Evolutionary conservation across 2,329 filamentous ascomycete species (phyloP).

Genomic region (Simplicillium aogashimaense): DNA sequence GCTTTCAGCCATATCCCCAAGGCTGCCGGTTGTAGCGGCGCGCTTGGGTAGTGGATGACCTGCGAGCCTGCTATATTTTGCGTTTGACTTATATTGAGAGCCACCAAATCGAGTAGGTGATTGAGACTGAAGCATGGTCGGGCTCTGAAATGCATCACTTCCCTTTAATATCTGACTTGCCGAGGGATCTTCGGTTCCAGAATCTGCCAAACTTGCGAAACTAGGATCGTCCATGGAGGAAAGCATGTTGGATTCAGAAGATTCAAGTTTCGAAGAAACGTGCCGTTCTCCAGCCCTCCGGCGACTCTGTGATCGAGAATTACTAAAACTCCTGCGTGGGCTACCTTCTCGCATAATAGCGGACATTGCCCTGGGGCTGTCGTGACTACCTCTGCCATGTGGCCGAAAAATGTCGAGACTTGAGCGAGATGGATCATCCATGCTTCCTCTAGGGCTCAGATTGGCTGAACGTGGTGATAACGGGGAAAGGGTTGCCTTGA

Average conservation of each 20-base stretch:
- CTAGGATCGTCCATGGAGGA: conserved; percentile 61
- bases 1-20: conserved; percentile 2
- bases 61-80: too few relatives aligned
- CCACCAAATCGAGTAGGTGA: too few relatives aligned
- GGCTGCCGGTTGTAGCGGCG: conserved; percentile 4
- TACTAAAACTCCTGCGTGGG: conserved; percentile 54
- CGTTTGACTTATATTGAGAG: too few relatives aligned
- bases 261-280: conserved; percentile 42
- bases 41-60: too few relatives aligned
- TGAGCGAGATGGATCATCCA: conserved; percentile 34
- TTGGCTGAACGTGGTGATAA: conserved; percentile 33
- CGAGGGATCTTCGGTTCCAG: conserved; percentile 67
- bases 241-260: conserved; percentile 67
- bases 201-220: conserved; percentile 58
- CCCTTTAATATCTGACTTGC: conserved; percentile 83
- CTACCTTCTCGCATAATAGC: conserved; percentile 29
- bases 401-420: conserved; percentile 45
- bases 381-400: conserved; percentile 39
- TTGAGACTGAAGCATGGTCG: conserved; percentile 42
- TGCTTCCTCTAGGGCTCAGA: conserved; percentile 44
- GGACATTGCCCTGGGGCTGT: conserved; percentile 27
- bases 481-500: conserved; percentile 52
- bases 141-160: conserved; percentile 81
- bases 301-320: conserved; percentile 40
- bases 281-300: conserved; percentile 26